A percentile compares a stretch with the other conserved stretches of the same genome.
Evolutionary conservation across 2,329 filamentous ascomycete genomes (phyloP).

Genomic region (Penicillium sp.): DNA sequence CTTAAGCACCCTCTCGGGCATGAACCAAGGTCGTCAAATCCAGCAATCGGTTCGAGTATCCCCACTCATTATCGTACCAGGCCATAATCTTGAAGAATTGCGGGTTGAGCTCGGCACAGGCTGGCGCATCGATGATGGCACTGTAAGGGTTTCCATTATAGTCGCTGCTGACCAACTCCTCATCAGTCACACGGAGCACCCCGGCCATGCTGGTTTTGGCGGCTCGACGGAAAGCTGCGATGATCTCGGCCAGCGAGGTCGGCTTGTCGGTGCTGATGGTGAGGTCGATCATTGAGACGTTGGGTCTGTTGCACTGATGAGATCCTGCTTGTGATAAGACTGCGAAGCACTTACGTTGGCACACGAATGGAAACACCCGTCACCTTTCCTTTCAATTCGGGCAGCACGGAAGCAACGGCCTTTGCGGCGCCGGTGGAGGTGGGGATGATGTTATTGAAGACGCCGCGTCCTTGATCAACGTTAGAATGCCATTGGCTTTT

Average conservation of each 20-base stretch:
- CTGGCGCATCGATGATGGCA: slow-evolving; percentile 92
- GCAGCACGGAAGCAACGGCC: slow-evolving; percentile 94
- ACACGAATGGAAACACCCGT: slow-evolving; percentile 96
- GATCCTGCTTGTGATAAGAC: too few species aligned
- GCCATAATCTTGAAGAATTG: slow-evolving; percentile 89
- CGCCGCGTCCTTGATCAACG: slow-evolving; percentile 61
- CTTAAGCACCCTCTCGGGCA: slow-evolving; percentile 14
- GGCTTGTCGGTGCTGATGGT: slow-evolving; percentile 80
- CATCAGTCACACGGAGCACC: slow-evolving; percentile 80
- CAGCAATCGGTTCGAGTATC: slow-evolving; percentile 81
- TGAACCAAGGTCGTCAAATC: slow-evolving; percentile 49
- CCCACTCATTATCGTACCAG: slow-evolving; percentile 97
- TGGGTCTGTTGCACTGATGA: slow-evolving; percentile 46
- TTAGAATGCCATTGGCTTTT: not conserved
- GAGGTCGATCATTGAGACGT: slow-evolving; percentile 91
- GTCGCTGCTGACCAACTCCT: slow-evolving; percentile 82
- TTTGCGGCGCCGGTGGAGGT: slow-evolving; percentile 91
- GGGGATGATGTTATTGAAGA: slow-evolving; percentile 94
- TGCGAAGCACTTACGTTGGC: slow-evolving; percentile 52
- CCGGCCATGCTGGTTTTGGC: slow-evolving; percentile 45
- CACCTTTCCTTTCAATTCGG: slow-evolving; percentile 86
- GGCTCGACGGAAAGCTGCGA: slow-evolving; percentile 36
- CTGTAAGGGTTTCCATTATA: slow-evolving; percentile 79
- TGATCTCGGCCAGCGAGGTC: slow-evolving; percentile 37
- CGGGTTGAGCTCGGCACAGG: slow-evolving; percentile 77